Conservation (phyloP, 2,329 filamentous ascomycete genomes). For the Sclerotinia subarctica region DNA sequence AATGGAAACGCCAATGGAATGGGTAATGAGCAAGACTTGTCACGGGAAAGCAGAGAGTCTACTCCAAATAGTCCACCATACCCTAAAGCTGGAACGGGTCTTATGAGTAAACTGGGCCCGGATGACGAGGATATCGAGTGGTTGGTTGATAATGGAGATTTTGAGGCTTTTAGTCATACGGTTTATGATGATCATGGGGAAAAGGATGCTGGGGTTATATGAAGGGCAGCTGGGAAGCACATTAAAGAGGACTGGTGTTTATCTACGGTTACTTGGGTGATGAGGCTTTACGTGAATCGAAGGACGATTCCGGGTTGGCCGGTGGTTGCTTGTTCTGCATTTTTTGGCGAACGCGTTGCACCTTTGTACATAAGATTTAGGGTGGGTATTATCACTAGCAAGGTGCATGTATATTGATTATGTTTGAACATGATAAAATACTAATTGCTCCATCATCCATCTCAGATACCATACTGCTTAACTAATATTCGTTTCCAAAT, state of each 20-base stretch:
- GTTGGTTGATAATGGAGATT: slow-evolving; percentile 53
- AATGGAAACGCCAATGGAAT: slow-evolving; percentile 29
- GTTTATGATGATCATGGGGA: slow-evolving; percentile 35
- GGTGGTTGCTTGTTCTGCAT: not conserved
- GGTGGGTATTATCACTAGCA: not conserved
- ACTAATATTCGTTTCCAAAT: not conserved
- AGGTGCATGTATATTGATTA: not conserved
- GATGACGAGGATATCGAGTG: slow-evolving; percentile 59
- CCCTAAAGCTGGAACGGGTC: slow-evolving; percentile 59
- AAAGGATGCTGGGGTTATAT: slow-evolving; percentile 17
- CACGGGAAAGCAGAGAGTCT: slow-evolving; percentile 45
- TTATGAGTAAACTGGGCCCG: slow-evolving; percentile 50
- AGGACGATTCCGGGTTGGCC: not conserved
- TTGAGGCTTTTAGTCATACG: slow-evolving; percentile 38
- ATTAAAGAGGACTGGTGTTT: not conserved
- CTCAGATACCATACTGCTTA: not conserved
- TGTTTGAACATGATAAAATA: not conserved
- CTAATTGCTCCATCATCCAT: not conserved
- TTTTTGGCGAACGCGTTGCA: not conserved
- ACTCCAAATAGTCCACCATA: slow-evolving; percentile 59
- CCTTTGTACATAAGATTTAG: not conserved
- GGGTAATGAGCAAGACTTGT: slow-evolving; percentile 23
- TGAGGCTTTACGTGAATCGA: not conserved
- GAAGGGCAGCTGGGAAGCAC: not conserved
- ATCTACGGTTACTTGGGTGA: not conserved